Percentiles rank a stretch among this genome's conserved stretches.
These are phyloP conservation scores for Medicago arabica DNA, from an alignment of 306 rosid species.

Conservation along the genomic window DNA sequence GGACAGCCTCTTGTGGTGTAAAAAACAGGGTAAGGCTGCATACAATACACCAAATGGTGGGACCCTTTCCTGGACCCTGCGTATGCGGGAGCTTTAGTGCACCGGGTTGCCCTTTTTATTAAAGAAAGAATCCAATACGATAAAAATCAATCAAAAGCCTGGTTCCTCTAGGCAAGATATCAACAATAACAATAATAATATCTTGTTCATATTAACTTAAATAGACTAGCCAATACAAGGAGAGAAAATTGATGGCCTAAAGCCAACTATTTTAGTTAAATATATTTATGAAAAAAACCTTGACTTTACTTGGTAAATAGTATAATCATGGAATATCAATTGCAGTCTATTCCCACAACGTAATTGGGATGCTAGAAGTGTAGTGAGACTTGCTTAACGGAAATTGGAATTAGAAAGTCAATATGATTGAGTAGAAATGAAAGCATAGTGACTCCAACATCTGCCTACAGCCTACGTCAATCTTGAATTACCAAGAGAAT, in stretches of 20 bases:
- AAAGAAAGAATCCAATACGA: background rate
- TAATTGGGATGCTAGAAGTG: too few relatives aligned
- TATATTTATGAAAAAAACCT: background rate
- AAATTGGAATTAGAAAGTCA: background rate
- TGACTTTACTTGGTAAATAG: background rate
- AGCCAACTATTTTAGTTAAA: background rate
- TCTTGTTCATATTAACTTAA: background rate
- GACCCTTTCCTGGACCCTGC: too few relatives aligned
- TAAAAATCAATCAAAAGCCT: background rate
- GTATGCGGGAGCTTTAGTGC: too few relatives aligned
- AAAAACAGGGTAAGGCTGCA: too few relatives aligned
- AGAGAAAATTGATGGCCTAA: background rate
- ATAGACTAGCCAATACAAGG: background rate
- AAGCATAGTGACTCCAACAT: background rate
- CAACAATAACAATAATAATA: background rate
- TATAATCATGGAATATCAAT: too few relatives aligned
- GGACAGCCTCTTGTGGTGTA: too few relatives aligned
- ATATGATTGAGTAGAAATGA: background rate
- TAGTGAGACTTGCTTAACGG: background rate
- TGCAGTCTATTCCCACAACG: too few relatives aligned
- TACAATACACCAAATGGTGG: too few relatives aligned
- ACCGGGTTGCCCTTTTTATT: too few relatives aligned
- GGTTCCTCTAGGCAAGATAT: background rate
- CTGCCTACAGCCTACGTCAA: conserved; percentile 9
- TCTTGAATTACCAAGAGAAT: background rate